Evolutionary conservation across 2,329 filamentous ascomycete species (phyloP).

Genomic region (Aspergillus ochraceus): DNA sequence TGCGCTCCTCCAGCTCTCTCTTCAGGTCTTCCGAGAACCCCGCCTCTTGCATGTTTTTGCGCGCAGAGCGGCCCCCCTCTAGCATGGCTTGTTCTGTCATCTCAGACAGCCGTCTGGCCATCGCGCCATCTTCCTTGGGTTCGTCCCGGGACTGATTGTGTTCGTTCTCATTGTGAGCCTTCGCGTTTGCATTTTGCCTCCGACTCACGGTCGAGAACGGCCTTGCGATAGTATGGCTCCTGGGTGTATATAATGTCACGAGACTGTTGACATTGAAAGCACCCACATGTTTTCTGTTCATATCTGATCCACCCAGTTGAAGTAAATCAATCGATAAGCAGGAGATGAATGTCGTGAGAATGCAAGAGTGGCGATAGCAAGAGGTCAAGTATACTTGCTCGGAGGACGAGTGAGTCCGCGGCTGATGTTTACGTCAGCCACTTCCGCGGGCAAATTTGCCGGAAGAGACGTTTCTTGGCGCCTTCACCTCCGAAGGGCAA

Average conservation of each 20-base stretch:
- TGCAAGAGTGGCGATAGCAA: background rate
- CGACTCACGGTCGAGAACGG: constrained; percentile 24
- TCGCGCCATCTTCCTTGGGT: constrained; percentile 51
- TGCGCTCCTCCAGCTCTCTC: constrained; percentile 57
- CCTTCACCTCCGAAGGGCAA: constrained; percentile 19
- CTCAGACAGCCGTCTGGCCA: constrained; percentile 57
- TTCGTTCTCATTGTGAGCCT: constrained; percentile 16
- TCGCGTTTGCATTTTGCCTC: constrained; percentile 23
- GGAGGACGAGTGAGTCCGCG: background rate
- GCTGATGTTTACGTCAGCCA: constrained; percentile 30
- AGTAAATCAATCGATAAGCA: background rate
- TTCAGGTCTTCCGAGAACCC: constrained; percentile 64
- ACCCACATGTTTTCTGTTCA: constrained; percentile 22
- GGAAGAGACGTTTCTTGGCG: constrained; percentile 17
- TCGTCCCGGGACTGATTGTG: constrained; percentile 16
- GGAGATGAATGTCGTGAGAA: background rate
- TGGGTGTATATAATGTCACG: constrained; percentile 13
- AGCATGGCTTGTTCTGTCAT: constrained; percentile 62
- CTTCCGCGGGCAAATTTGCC: constrained; percentile 29
- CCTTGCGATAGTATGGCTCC: constrained; percentile 12
- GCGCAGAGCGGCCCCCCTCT: constrained; percentile 55
- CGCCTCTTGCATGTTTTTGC: constrained; percentile 59
- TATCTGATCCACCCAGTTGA: constrained; percentile 10
- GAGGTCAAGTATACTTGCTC: background rate
- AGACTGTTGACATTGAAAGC: constrained; percentile 16